These are phyloP conservation scores for Orbilia oligospora DNA, from an alignment of 2,329 filamentous ascomycete species.

Conservation along the genomic window DNA sequence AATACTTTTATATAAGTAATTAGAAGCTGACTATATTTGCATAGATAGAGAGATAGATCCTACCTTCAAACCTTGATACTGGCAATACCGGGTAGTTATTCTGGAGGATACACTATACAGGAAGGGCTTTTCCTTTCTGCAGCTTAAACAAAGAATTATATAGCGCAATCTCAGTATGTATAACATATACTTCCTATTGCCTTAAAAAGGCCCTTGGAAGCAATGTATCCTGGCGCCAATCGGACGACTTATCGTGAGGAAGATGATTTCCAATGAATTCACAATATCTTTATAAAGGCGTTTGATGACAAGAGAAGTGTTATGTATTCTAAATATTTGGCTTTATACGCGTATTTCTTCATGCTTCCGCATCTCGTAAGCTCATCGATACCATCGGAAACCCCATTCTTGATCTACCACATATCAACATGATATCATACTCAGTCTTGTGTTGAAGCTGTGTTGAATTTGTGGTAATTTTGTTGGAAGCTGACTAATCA, in stretches of 20 bases:
- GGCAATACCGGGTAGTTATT: no score
- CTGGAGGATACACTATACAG: no score
- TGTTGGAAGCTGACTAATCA: not conserved
- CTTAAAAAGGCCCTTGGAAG: not conserved
- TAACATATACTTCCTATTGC: not conserved
- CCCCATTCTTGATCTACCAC: not conserved
- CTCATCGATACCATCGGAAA: not conserved
- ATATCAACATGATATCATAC: not conserved
- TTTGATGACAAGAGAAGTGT: not conserved
- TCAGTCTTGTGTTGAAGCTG: not conserved
- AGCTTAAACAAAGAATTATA: no score
- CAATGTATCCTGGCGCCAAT: not conserved
- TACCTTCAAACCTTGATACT: no score
- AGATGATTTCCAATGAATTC: not conserved
- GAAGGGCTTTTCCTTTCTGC: no score
- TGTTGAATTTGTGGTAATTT: slow-evolving; percentile 1
- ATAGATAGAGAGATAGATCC: no score
- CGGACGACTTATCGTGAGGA: no score
- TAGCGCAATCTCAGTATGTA: no score
- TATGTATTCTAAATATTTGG: no score
- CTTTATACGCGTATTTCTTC: not conserved
- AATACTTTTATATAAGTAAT: no score
- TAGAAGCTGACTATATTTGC: no score
- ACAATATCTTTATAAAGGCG: not conserved
- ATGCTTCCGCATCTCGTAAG: not conserved